Base-by-base conservation (phyloP, 1,284 basidiomycete genomes). In the Sanghuangporus weigelae region DNA sequence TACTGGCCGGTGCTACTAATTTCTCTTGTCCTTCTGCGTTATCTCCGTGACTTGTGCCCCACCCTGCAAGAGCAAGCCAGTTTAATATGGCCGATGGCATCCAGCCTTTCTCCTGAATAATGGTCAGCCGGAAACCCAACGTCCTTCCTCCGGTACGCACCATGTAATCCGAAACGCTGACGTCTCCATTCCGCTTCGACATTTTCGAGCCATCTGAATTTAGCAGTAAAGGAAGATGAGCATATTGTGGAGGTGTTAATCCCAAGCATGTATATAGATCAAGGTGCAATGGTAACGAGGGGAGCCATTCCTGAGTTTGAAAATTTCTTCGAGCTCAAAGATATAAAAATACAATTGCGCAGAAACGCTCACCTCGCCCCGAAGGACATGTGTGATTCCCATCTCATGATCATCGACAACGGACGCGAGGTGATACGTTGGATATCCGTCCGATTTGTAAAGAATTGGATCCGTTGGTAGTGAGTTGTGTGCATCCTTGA, bases 341-440 rank as follows among this genome's bases (percentile, higher is more conserved):
- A 19, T 19, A 36, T n/a, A 63, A 39, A 46, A 21, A 21, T 23
- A 31, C 5, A 4, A 31, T 31, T 31, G 3, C 5, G 26, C 26
- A 31, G 38, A 12, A 40, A 39, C 10, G 69, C 81, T 58, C 64
- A 90, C 94, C 81, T 98, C 96, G 49, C 97, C 97, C 21, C 97
- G 85, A 1, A 99, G 77, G 2, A 99, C 96, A 74, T 99, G 96
- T 0, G 94, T 93, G 51, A 99, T 95, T 0, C 87, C 87, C 97
- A 99, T 99, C 69, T 90, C 86, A 70, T 95, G 86, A 75, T 99
- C 97, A 68, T 99, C 97, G 0, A 97, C 93, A 0, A 99, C 93
- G 38, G 88, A 96, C 0, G 97, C 96, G 1, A 99, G 84, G 68
- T 99, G 97, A 72, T 99, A 99, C 0, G 97, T 99, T 1, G 97